These are phyloP conservation scores for Penicillium sp. DNA, from an alignment of 2,329 filamentous ascomycete species.

Conservation along the genomic window DNA sequence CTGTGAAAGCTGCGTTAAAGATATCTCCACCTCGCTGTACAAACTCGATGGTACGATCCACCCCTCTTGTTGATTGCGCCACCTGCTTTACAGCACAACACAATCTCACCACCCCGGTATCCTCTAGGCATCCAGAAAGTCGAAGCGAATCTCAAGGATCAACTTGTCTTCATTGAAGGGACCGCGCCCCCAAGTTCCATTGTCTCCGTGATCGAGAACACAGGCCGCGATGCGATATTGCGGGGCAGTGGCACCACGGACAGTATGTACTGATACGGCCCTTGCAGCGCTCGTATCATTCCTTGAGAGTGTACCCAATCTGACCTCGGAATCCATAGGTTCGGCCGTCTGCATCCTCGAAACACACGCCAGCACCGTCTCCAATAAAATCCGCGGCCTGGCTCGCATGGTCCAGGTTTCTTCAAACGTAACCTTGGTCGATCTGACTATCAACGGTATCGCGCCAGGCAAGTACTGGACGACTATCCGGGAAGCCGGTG, in stretches of 20 bases:
- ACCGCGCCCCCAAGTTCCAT: slow-evolving; percentile 88
- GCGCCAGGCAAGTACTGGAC: slow-evolving; percentile 78
- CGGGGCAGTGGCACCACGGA: slow-evolving; percentile 83
- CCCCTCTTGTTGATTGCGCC: slow-evolving; percentile 1
- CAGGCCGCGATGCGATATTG: slow-evolving; percentile 90
- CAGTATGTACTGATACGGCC: slow-evolving; percentile 52
- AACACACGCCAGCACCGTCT: slow-evolving; percentile 64
- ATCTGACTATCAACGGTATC: slow-evolving; percentile 82
- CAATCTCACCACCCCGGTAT: not conserved
- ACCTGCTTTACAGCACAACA: not conserved
- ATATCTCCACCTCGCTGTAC: slow-evolving; percentile 75
- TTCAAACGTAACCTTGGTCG: slow-evolving; percentile 74
- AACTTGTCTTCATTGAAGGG: slow-evolving; percentile 81
- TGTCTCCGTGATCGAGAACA: slow-evolving; percentile 81
- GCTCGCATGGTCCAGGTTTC: slow-evolving; percentile 92
- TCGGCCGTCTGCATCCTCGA: slow-evolving; percentile 87
- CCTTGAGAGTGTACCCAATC: not conserved
- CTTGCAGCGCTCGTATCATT: not conserved
- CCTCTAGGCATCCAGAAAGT: slow-evolving; percentile 73
- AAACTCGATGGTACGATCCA: slow-evolving; percentile 62
- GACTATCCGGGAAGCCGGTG: slow-evolving; percentile 79
- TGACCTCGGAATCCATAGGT: slow-evolving; percentile 22
- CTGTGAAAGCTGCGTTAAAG: slow-evolving; percentile 85
- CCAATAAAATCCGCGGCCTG: slow-evolving; percentile 75
- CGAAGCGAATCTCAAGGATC: slow-evolving; percentile 76